Conservation (phyloP, 306 rosid species). For the Morella rubra region DNA sequence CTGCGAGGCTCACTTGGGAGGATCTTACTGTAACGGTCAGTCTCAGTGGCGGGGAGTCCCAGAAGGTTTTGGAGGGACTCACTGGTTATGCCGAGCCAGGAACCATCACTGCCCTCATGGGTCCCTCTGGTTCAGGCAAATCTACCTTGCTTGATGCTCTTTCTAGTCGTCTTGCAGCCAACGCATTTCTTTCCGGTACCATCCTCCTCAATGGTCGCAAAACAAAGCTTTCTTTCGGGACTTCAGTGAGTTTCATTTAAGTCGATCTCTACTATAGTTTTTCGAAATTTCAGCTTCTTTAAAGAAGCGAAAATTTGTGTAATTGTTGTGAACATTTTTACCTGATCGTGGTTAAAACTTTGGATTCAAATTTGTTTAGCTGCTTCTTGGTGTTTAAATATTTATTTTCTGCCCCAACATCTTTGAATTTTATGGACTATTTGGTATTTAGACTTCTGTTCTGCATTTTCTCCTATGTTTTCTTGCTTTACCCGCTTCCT, state of each 20-base stretch:
- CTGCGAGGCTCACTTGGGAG: slow-evolving; percentile 95
- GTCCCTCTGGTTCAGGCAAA: slow-evolving; percentile 97
- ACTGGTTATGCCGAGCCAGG: slow-evolving; percentile 98
- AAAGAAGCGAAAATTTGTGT: background rate
- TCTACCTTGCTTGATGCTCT: slow-evolving; percentile 93
- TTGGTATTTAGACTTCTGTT: too few species aligned
- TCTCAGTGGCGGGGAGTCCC: slow-evolving; percentile 71
- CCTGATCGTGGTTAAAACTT: background rate
- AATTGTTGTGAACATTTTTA: background rate
- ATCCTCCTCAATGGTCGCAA: slow-evolving; percentile 91
- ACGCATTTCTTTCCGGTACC: slow-evolving; percentile 83
- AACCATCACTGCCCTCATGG: slow-evolving; percentile 87
- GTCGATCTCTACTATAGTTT: background rate
- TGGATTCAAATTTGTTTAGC: background rate
- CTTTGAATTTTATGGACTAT: background rate
- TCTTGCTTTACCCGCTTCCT: too few species aligned
- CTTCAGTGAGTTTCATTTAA: slow-evolving; percentile 60
- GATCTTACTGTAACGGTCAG: slow-evolving; percentile 94
- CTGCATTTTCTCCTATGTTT: background rate
- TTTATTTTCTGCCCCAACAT: too few species aligned
- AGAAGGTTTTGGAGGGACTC: slow-evolving; percentile 78
- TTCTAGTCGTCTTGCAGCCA: slow-evolving; percentile 90
- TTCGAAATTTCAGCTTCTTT: background rate
- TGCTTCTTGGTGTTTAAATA: too few species aligned
- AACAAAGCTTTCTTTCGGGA: slow-evolving; percentile 87